phyloP scores from a whole-genome alignment of 1,284 basidiomycete species.

The Porodaedalea pini region DNA sequence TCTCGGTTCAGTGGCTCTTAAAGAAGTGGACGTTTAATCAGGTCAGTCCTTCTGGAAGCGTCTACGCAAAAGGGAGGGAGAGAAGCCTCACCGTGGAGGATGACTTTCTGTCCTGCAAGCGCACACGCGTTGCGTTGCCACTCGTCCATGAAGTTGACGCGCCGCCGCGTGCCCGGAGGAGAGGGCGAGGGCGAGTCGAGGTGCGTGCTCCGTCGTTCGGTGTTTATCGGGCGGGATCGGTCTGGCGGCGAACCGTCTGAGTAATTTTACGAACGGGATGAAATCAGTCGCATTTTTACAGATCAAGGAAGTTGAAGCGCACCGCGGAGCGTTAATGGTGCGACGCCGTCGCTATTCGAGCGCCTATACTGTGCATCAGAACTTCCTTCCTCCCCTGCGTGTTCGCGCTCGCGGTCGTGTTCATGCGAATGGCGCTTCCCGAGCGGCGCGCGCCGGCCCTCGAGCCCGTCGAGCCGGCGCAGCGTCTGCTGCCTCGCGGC shows the following conservation, averaged over 20 bases:
- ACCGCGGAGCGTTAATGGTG: too few species aligned
- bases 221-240: neutral
- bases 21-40: neutral
- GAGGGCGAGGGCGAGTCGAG: neutral
- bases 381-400: neutral
- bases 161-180: neutral
- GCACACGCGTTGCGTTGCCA: too few species aligned
- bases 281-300: too few species aligned
- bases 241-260: too few species aligned
- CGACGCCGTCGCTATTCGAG: neutral
- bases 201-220: constrained; percentile 1
- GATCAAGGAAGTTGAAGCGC: too few species aligned
- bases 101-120: neutral
- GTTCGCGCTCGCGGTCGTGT: neutral
- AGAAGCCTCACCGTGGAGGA: neutral
- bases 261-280: too few species aligned
- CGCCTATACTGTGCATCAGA: neutral
- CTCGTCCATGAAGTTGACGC: constrained; percentile 15
- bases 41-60: constrained; percentile 3
- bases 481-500: constrained; percentile 12
- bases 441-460: constrained; percentile 5
- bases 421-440: neutral
- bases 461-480: constrained; percentile 16
- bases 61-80: neutral
- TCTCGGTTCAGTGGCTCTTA: neutral